A percentile compares a stretch with the other conserved stretches of the same genome.
These are phyloP conservation scores for Kodamaea kaohsiungensis DNA, from an alignment of 805 yeast species.

Conservation along the genomic window DNA sequence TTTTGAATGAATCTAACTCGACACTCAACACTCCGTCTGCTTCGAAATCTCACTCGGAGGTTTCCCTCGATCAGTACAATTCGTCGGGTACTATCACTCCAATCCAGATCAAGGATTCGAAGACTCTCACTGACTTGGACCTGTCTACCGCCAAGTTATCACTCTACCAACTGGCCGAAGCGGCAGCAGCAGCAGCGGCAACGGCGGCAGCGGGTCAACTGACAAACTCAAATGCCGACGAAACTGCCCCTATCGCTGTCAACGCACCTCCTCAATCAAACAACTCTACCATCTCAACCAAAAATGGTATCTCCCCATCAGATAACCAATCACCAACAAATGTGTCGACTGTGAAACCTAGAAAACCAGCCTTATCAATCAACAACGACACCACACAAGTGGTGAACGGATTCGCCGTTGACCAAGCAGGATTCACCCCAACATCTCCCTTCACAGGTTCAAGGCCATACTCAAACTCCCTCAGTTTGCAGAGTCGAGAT, in stretches of 20 bases:
- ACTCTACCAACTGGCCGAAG: background rate
- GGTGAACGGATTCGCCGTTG: conserved; percentile 5
- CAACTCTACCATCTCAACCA: background rate
- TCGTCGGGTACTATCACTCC: conserved; percentile 16
- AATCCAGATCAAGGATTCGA: conserved; percentile 2
- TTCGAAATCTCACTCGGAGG: conserved; percentile 13
- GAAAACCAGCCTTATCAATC: conserved; percentile 4
- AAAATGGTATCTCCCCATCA: conserved; percentile 2
- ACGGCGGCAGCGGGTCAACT: background rate
- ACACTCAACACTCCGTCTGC: conserved; percentile 17
- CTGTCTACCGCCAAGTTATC: conserved; percentile 5
- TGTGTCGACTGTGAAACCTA: background rate
- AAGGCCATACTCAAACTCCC: conserved; percentile 15
- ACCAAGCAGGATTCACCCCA: conserved; percentile 7
- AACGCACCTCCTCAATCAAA: background rate
- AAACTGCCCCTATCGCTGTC: background rate
- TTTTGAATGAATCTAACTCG: conserved; percentile 35
- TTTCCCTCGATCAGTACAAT: conserved; percentile 9
- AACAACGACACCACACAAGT: conserved; percentile 5
- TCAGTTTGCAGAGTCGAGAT: conserved; percentile 16
- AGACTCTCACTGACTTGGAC: conserved; percentile 7
- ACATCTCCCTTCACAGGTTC: conserved; percentile 12
- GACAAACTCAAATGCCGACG: background rate
- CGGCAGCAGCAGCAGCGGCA: background rate
- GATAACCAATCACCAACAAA: background rate